A percentile compares a stretch with the other conserved stretches of the same genome.
phyloP scores from a whole-genome alignment of 2,329 filamentous ascomycete species.

The Dactylonectria macrodidyma region DNA sequence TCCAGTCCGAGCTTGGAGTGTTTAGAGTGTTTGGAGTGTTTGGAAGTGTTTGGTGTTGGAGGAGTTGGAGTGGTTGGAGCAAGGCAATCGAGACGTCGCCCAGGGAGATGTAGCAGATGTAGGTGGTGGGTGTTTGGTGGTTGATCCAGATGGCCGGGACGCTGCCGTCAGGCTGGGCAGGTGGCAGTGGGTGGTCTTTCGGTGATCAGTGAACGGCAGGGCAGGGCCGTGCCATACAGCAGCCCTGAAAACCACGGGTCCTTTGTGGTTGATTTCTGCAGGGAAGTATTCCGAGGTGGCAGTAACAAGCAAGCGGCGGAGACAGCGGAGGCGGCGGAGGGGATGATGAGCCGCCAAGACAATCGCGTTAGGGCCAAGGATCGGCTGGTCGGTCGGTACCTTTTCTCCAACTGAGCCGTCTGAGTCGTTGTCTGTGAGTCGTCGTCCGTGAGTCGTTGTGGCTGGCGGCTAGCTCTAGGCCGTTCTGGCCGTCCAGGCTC shows the following conservation, averaged over 20 bases:
- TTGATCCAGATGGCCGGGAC: slow-evolving; percentile 50
- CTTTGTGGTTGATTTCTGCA: slow-evolving; percentile 6
- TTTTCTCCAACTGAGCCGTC: slow-evolving; percentile 18
- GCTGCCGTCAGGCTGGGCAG: slow-evolving; percentile 42
- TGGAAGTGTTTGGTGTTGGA: slow-evolving; percentile 21
- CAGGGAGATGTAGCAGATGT: slow-evolving; percentile 28
- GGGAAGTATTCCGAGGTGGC: slow-evolving; percentile 2
- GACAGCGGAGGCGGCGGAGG: slow-evolving; percentile 24
- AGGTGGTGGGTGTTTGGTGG: slow-evolving; percentile 36
- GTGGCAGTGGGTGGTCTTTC: slow-evolving; percentile 39
- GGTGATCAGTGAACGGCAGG: slow-evolving; percentile 14
- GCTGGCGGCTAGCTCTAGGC: slow-evolving; percentile 17
- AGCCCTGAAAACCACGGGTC: slow-evolving; percentile 9
- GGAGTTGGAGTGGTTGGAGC: slow-evolving; percentile 28
- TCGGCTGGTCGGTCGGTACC: slow-evolving; percentile 13
- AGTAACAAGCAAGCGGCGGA: slow-evolving; percentile 21
- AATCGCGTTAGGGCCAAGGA: slow-evolving; percentile 10
- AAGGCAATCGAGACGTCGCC: slow-evolving; percentile 24
- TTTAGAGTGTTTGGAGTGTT: slow-evolving; percentile 12
- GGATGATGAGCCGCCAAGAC: slow-evolving; percentile 24
- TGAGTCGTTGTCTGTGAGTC: background rate
- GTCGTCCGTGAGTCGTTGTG: slow-evolving; percentile 14
- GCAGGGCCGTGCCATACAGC: slow-evolving; percentile 15
- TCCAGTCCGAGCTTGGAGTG: slow-evolving; percentile 14
- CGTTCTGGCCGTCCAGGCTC: slow-evolving; percentile 12